These are phyloP conservation scores for Kwoniella bestiolae DNA, from an alignment of 768 basidiomycete genomes.

Conservation along the genomic window DNA sequence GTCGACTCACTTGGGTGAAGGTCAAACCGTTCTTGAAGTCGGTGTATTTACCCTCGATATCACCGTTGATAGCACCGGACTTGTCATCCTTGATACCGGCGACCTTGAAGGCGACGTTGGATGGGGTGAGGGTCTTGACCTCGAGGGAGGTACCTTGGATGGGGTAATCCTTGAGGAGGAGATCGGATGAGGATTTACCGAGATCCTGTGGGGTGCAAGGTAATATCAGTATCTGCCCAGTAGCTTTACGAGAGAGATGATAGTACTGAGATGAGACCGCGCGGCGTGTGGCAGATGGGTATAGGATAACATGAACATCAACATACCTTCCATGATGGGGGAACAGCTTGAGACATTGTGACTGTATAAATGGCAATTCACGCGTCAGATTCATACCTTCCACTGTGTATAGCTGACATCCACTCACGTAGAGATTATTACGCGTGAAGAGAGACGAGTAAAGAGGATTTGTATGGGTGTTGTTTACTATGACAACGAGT, in stretches of 20 bases:
- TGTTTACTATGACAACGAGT: neutral
- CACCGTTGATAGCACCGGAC: slow-evolving; percentile 74
- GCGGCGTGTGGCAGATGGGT: too few species aligned
- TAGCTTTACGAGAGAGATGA: too few species aligned
- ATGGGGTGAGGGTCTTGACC: slow-evolving; percentile 62
- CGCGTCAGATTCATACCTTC: slow-evolving; percentile 2
- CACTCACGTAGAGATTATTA: slow-evolving; percentile 20
- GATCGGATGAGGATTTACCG: slow-evolving; percentile 95
- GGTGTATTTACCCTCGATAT: slow-evolving; percentile 92
- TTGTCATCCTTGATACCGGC: slow-evolving; percentile 79
- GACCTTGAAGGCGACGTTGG: slow-evolving; percentile 91
- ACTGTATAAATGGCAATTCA: slow-evolving; percentile 7
- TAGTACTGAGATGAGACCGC: too few species aligned
- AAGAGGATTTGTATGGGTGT: neutral
- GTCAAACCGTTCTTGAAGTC: slow-evolving; percentile 90
- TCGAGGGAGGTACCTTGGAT: slow-evolving; percentile 64
- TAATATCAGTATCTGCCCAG: neutral
- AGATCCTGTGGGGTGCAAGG: slow-evolving; percentile 44
- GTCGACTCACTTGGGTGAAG: slow-evolving; percentile 66
- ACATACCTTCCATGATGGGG: slow-evolving; percentile 92
- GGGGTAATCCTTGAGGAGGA: slow-evolving; percentile 89
- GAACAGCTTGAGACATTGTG: slow-evolving; percentile 83
- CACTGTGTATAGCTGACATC: neutral
- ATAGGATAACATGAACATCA: neutral
- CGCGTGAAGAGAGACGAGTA: slow-evolving; percentile 18